A percentile compares a stretch with the other conserved stretches of the same genome.
Evolutionary conservation across 306 rosid species (phyloP).

Genomic region (Sesbania bispinosa): DNA sequence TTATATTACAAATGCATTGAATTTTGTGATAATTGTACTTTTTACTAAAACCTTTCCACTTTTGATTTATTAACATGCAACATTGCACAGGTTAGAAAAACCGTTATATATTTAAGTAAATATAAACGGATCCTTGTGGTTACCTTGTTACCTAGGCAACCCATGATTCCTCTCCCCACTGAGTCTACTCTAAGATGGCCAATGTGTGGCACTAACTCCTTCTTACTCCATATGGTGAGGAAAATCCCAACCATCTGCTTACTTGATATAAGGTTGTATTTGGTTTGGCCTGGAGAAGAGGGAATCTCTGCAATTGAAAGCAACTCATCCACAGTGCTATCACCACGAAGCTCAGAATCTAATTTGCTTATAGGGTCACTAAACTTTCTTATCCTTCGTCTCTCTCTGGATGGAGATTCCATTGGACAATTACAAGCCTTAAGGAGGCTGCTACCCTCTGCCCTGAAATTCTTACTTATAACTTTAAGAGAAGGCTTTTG

Average conservation of each 20-base stretch:
- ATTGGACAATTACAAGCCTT: constrained; percentile 79
- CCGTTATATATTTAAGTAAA: neutral
- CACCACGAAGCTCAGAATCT: constrained; percentile 24
- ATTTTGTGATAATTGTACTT: no score
- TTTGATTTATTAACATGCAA: no score
- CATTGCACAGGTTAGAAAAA: neutral
- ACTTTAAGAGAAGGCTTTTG: constrained; percentile 78
- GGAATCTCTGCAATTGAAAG: constrained; percentile 57
- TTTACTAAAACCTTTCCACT: no score
- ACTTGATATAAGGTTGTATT: constrained; percentile 63
- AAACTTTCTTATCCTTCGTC: constrained; percentile 49
- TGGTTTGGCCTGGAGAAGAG: constrained; percentile 25
- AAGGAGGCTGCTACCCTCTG: constrained; percentile 52
- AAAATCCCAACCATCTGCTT: constrained; percentile 97
- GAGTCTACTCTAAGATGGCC: constrained; percentile 83
- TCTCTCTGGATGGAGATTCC: constrained; percentile 47
- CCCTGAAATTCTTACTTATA: constrained; percentile 53
- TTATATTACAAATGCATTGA: no score
- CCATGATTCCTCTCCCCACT: constrained; percentile 94
- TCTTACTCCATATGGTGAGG: constrained; percentile 74
- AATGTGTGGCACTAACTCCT: constrained; percentile 69
- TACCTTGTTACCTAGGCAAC: constrained; percentile 92
- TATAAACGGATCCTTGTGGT: neutral
- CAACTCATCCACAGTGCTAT: constrained; percentile 40
- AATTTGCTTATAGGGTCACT: constrained; percentile 36